These are phyloP conservation scores for Colletotrichum paranaense DNA, from an alignment of 2,329 filamentous ascomycete species.

Conservation along the genomic window DNA sequence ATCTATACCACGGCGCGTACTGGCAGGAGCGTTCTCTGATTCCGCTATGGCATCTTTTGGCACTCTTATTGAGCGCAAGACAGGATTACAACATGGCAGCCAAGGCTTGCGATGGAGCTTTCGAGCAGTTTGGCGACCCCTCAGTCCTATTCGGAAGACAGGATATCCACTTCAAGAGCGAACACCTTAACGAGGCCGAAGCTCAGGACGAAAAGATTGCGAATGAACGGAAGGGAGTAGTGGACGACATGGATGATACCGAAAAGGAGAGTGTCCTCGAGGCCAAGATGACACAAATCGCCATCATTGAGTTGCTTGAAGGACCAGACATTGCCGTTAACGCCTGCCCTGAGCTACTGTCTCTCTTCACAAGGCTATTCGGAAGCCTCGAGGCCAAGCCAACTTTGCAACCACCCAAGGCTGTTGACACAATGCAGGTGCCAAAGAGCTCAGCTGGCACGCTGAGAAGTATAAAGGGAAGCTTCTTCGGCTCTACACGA, in stretches of 20 bases:
- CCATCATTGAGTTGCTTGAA: conserved; percentile 84
- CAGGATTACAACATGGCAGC: conserved; percentile 86
- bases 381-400: conserved; percentile 64
- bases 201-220: conserved; percentile 48
- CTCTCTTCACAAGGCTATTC: conserved; percentile 85
- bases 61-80: conserved; percentile 85
- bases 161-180: conserved; percentile 68
- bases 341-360: conserved; percentile 84
- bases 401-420: conserved; percentile 50
- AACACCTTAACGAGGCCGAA: conserved; percentile 69
- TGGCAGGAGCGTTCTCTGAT: conserved; percentile 76
- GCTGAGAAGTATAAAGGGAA: conserved; percentile 75
- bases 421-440: conserved; percentile 55
- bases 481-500: conserved; percentile 77
- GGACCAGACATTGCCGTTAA: conserved; percentile 89
- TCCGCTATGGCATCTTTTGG: conserved; percentile 91
- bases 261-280: conserved; percentile 93
- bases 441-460: conserved; percentile 76
- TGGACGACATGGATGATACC: conserved; percentile 83
- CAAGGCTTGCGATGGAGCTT: conserved; percentile 87
- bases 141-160: conserved; percentile 75
- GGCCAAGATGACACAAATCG: conserved; percentile 93
- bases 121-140: conserved; percentile 87
- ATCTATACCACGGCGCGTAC: conserved; percentile 59
- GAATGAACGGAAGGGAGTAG: conserved; percentile 58